These are phyloP conservation scores for Pilasporangium apinafurcum DNA, from an alignment of 352 stramenopile species.

Conservation along the genomic window DNA sequence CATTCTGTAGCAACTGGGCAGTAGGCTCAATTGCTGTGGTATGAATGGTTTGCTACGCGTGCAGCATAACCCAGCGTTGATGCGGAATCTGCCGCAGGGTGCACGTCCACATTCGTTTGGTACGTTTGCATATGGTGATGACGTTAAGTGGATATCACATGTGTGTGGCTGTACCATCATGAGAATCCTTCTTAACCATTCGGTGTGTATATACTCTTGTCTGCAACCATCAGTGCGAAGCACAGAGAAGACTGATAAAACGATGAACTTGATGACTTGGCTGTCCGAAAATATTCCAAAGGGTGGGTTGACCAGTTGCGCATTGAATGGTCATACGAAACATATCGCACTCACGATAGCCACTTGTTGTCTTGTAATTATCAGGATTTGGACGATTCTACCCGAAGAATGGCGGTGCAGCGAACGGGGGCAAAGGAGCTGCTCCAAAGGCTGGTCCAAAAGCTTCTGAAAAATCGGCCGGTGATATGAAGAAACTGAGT, in stretches of 20 bases:
- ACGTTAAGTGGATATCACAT: no score
- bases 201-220: not conserved
- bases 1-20: conserved; percentile 48
- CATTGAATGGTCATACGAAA: no score
- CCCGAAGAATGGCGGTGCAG: conserved; percentile 55
- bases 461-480: conserved; percentile 29
- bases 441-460: conserved; percentile 51
- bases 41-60: conserved; percentile 23
- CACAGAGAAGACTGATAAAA: conserved; percentile 30
- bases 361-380: not conserved
- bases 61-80: conserved; percentile 24
- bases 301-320: no score
- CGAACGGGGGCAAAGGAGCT: conserved; percentile 24
- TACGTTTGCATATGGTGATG: conserved; percentile 16
- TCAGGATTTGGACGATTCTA: conserved; percentile 80
- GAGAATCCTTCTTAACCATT: not conserved
- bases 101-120: conserved; percentile 44
- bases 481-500: conserved; percentile 65
- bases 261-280: conserved; percentile 66
- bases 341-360: no score
- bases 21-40: conserved; percentile 50
- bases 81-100: conserved; percentile 44
- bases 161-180: not conserved
- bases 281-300: conserved; percentile 77
- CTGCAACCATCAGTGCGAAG: conserved; percentile 35